Evolutionary conservation across 495 filamentous ascomycete genomes (phyloP), one percentile per base, ranked within the genome.

Genomic region (Margaritispora aquatica): DNA sequence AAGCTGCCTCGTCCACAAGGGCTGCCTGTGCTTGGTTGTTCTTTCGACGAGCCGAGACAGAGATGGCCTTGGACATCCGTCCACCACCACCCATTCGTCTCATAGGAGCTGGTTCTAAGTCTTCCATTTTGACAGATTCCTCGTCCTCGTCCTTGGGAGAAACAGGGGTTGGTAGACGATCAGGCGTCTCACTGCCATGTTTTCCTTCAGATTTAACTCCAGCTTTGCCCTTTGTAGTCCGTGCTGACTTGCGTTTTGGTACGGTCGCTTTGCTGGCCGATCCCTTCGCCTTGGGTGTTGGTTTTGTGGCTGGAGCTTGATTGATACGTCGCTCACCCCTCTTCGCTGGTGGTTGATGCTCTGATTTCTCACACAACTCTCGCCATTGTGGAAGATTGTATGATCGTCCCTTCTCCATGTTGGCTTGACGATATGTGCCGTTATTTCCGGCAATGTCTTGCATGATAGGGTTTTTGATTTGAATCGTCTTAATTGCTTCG

Each of bases 341-440:
- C 60, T 85, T 86, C n/a, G 95, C 94, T 2, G 95, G 94, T 0
- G 93, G 95, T 66, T 98, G 94, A 67, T 98, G 91, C 60, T 96
- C 90, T 69, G 88, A 88, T 71, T 96, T 90, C 52, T 96, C 88
- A 65, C 90, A 95, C 36, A 97, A 77, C 41, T 85, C 82, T 62
- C 90, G 89, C 94, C 94, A 98, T 71, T 97, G 91, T 0, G 93
- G 93, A 8, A 98, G 77, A 68, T 96, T 98, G 74, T 97, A 98
- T 23, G 89, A 89, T 70, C 95, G 80, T 71, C 95, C 90, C 71
- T 95, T 92, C 68, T 96, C 87, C 29, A 97, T 89, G 66, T 98
- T 98, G 66, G 90, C 88, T 65, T 97, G 95, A 24, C 92, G 92
- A 68, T 96, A 98, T 29, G 87, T 93, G 26, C 95, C 94, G 65